These are phyloP conservation scores for Gossypium sturtianum DNA, from an alignment of 345 rosid genomes.

Conservation along the genomic window DNA sequence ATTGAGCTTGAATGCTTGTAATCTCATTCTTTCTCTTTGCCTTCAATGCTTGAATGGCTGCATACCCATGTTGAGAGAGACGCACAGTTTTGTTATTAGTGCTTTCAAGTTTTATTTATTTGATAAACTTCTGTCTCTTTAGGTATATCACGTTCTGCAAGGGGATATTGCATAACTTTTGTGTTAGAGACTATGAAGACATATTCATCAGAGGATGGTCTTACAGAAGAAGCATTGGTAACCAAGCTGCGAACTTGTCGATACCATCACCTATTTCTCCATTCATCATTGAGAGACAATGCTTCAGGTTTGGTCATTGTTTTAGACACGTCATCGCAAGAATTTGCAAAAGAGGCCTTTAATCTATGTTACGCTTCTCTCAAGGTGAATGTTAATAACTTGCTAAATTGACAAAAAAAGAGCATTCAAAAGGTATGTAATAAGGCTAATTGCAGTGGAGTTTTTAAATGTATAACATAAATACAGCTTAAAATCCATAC, in stretches of 20 bases:
- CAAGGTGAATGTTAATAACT: conserved; percentile 1
- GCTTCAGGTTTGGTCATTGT: conserved; percentile 59
- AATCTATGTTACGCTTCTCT: neutral
- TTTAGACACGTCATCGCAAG: neutral
- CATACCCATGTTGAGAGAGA: neutral
- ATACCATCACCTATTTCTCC: conserved; percentile 88
- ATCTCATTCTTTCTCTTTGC: neutral
- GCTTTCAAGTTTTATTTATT: conserved; percentile 5
- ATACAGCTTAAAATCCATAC: neutral
- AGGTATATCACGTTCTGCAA: conserved; percentile 91
- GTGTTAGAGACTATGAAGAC: conserved; percentile 93
- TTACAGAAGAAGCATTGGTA: conserved; percentile 93
- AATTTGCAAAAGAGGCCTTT: conserved; percentile 1
- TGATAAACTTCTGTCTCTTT: conserved; percentile 15
- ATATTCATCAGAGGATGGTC: conserved; percentile 78
- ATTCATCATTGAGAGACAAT: conserved; percentile 61
- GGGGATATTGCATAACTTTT: conserved; percentile 74
- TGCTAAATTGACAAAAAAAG: conserved; percentile 1
- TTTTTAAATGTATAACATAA: neutral
- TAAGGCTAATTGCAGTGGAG: neutral
- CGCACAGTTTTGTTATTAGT: neutral
- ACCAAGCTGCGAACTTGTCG: conserved; percentile 80
- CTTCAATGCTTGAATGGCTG: neutral
- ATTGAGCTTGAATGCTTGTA: neutral
- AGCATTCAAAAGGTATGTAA: neutral